Evolutionary conservation across 2,329 filamentous ascomycete genomes (phyloP), one percentile per base, ranked within the genome.

Genomic region (Pseudodiploospora longispora): DNA sequence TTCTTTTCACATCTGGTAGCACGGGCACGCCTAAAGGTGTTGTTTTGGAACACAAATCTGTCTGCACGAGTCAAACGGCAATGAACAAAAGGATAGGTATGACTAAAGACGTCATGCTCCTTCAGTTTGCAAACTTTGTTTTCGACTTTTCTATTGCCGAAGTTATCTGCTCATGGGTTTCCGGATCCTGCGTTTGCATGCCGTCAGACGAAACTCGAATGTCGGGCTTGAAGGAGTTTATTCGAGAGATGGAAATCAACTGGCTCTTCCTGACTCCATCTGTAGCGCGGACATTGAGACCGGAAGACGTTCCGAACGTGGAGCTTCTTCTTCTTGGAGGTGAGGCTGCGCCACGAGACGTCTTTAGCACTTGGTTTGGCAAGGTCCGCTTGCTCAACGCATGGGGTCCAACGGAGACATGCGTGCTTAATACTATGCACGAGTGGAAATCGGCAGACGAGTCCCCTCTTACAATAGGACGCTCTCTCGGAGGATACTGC

Each of bases 351-450:
- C 36, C 44, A 1, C 30, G 30, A 12, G 44, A 47, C n/a, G 38
- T 52, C 4, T 36, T 52, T 12, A 46, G 48, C 5, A 28, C 28
- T 19, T 54, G 50, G 50, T 39, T 42, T 12, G 42, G 41, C 6
- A 35, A 43, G 19, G 36, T 45, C 29, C 38, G 42, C 3, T 28
- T 55, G 10, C 34, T 54, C 27, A 54, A 55, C 8, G 47, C 38
- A 9, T 54, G 52, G 34, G 53, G 53, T 2, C 53, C 53, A 4
- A 46, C 53, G 1, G 52, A 51, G 27, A 47, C 44, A 4, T 49
- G 44, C 6, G 40, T 44, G 19, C 44, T 41, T 37, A 42, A 41
- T 30, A 45, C 48, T 8, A 19, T 48, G 7, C 48, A 50, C 31
- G 36, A 47, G 30, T 47, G 45, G 45, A 40, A 48, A 30, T 39